Percentiles rank a stretch among this genome's conserved stretches.
Conservation (phyloP, 169 alveolate species). For the Plasmodium coatneyi region DNA sequence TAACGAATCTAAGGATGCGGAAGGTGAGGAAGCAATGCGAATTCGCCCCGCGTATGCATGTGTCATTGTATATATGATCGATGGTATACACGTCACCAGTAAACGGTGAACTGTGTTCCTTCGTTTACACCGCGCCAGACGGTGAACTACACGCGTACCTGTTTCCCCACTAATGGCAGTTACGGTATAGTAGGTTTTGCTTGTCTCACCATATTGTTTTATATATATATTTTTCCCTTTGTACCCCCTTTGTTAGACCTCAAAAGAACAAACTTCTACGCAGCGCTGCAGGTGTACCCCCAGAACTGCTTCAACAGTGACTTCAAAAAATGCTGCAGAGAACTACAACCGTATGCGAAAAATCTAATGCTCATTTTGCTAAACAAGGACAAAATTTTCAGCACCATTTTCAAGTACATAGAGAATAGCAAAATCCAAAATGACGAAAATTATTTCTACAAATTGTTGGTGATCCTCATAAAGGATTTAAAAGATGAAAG, state of each 20-base stretch:
- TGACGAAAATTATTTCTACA: conserved; percentile 60
- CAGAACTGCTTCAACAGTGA: conserved; percentile 51
- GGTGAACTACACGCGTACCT: neutral
- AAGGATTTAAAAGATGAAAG: conserved; percentile 75
- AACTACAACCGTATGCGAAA: conserved; percentile 25
- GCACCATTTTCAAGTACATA: conserved; percentile 54
- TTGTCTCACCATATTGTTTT: neutral
- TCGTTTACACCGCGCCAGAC: neutral
- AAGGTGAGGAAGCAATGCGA: conserved; percentile 10
- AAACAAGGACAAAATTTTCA: conserved; percentile 56
- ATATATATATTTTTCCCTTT: neutral
- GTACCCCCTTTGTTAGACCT: conserved; percentile 15
- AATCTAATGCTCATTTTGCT: conserved; percentile 60
- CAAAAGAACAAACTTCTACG: conserved; percentile 40
- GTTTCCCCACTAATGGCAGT: neutral
- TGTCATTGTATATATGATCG: neutral
- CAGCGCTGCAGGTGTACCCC: conserved; percentile 30
- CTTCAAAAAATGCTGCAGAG: conserved; percentile 59
- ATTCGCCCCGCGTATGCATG: neutral
- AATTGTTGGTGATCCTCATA: conserved; percentile 45
- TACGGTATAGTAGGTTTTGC: neutral
- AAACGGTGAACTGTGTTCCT: neutral
- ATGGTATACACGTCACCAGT: neutral
- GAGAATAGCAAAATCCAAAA: conserved; percentile 40
- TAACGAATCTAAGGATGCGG: conserved; percentile 10